Percentiles rank a stretch among this genome's conserved stretches.
phyloP scores from a whole-genome alignment of 805 yeast genomes.

The Schwanniomyces occidentalis region DNA sequence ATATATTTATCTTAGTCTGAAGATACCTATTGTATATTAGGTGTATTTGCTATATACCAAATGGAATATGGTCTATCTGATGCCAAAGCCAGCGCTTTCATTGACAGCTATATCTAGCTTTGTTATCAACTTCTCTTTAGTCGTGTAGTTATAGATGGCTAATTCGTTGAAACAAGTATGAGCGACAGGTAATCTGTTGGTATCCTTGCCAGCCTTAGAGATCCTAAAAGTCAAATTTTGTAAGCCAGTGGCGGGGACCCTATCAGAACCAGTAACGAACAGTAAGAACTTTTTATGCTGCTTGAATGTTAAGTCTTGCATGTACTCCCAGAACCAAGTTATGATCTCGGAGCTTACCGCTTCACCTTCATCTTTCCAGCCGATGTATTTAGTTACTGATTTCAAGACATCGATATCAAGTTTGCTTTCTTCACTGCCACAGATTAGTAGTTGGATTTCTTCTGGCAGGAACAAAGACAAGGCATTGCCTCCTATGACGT shows the following conservation, averaged over 20 bases:
- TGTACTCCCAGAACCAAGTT: slow-evolving; percentile 86
- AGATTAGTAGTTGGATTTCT: slow-evolving; percentile 75
- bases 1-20: no score
- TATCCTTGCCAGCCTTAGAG: slow-evolving; percentile 43
- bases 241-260: slow-evolving; percentile 91
- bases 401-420: slow-evolving; percentile 67
- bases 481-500: slow-evolving; percentile 79
- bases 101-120: slow-evolving; percentile 70
- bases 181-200: slow-evolving; percentile 70
- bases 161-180: slow-evolving; percentile 96
- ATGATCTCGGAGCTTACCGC: slow-evolving; percentile 46
- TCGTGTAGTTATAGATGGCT: slow-evolving; percentile 66
- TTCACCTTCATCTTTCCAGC: slow-evolving; percentile 50
- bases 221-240: slow-evolving; percentile 73
- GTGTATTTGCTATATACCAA: no score
- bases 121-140: slow-evolving; percentile 50
- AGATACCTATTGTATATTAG: no score
- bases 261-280: slow-evolving; percentile 88
- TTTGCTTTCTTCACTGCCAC: slow-evolving; percentile 70
- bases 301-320: slow-evolving; percentile 42
- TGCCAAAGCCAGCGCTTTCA: slow-evolving; percentile 87
- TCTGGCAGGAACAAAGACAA: slow-evolving; percentile 76
- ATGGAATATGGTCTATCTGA: no score
- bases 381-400: slow-evolving; percentile 71
- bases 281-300: slow-evolving; percentile 64